Conservation (phyloP, 23 red algal genomes). For the Gracilariopsis chorda region DNA sequence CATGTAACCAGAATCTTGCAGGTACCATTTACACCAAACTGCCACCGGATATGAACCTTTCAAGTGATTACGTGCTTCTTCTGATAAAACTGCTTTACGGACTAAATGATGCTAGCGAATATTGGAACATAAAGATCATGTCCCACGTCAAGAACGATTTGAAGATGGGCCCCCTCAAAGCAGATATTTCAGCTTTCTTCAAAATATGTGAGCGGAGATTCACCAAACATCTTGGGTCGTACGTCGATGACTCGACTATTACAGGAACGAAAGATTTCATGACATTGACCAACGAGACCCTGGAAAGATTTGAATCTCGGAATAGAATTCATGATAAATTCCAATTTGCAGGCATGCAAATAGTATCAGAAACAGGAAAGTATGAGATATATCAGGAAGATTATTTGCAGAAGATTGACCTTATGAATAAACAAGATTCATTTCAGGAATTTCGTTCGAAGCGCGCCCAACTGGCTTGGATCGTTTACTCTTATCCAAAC, state of each 20-base stretch:
- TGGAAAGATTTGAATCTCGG: neutral
- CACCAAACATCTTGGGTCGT: neutral
- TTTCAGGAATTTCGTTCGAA: neutral
- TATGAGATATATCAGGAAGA: neutral
- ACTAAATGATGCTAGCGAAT: neutral
- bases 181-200: neutral
- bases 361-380: neutral
- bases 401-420: neutral
- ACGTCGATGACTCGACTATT: conserved; percentile 13
- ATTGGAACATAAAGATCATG: neutral
- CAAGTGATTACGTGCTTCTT: neutral
- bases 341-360: neutral
- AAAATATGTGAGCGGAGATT: neutral
- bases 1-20: neutral
- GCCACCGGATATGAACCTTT: neutral
- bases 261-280: neutral
- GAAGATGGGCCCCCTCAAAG: neutral
- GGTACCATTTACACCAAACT: neutral
- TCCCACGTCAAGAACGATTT: neutral
- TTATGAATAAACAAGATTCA: too few species aligned
- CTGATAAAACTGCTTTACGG: neutral
- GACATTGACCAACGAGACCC: neutral
- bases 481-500: neutral
- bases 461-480: neutral
- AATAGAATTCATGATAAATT: neutral